phyloP scores from a whole-genome alignment of 306 rosid genomes.

The Cercis canadensis region DNA sequence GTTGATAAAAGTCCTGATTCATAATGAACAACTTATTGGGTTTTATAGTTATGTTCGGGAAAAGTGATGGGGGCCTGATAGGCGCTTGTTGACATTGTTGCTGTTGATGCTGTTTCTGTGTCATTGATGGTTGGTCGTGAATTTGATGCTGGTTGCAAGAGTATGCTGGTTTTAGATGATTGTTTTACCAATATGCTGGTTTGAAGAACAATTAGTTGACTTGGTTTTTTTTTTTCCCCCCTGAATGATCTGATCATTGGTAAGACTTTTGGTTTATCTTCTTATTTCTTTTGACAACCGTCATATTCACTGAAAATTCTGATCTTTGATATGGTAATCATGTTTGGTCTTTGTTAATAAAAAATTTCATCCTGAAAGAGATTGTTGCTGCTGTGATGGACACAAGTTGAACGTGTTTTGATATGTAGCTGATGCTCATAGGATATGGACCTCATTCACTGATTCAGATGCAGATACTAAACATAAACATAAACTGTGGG shows the following conservation, averaged over 20 bases:
- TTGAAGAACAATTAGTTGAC: conserved; percentile 62
- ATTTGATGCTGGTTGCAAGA: conserved; percentile 76
- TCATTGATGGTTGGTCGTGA: conserved; percentile 75
- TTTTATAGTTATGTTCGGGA: conserved; percentile 85
- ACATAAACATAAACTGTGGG: conserved; percentile 37
- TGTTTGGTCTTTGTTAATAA: conserved; percentile 38
- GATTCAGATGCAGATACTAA: conserved; percentile 44
- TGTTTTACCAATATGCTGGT: conserved; percentile 65
- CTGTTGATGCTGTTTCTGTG: conserved; percentile 72
- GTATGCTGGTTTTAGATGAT: conserved; percentile 71
- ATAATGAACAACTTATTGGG: conserved; percentile 71
- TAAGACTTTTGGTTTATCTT: conserved; percentile 55
- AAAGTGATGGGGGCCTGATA: conserved; percentile 65
- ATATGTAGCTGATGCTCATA: conserved; percentile 55
- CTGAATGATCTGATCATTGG: conserved; percentile 58
- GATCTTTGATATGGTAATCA: conserved; percentile 47
- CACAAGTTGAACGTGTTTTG: conserved; percentile 51
- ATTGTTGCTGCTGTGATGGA: conserved; percentile 59
- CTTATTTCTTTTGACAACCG: conserved; percentile 44
- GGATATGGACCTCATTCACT: conserved; percentile 57
- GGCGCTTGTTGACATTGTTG: conserved; percentile 66
- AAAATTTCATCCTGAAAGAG: conserved; percentile 37
- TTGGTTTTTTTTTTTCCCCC: conserved; percentile 47
- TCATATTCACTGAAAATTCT: conserved; percentile 42
- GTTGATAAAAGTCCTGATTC: conserved; percentile 46